Percentiles rank a stretch among this genome's conserved stretches.
Evolutionary conservation across 2,329 filamentous ascomycete species (phyloP).

Genomic region (Diaporthe nobilis): DNA sequence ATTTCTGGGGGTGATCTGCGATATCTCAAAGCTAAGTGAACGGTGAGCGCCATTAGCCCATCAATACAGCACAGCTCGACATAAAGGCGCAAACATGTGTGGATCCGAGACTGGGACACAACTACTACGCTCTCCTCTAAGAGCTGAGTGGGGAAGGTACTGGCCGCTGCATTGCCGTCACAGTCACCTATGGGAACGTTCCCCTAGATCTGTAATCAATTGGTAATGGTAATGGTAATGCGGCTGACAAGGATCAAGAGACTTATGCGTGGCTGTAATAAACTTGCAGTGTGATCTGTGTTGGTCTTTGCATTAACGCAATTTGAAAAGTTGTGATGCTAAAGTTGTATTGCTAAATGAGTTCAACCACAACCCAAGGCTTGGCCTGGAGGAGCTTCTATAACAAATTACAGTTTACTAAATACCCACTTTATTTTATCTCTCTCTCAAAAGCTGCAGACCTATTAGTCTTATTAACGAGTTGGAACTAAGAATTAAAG

Average conservation of each 20-base stretch:
- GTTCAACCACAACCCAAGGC: too few relatives aligned
- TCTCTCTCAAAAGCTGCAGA: neutral
- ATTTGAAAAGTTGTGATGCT: neutral
- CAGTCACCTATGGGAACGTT: neutral
- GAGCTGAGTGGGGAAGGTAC: neutral
- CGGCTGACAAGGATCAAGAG: neutral
- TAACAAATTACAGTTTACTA: too few relatives aligned
- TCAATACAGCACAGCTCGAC: neutral
- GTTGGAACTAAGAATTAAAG: too few relatives aligned
- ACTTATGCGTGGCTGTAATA: neutral
- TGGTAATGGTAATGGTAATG: neutral
- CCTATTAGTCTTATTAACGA: neutral
- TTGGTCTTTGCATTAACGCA: neutral
- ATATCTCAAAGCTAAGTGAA: conserved; percentile 6
- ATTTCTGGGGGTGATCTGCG: conserved; percentile 3
- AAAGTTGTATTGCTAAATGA: too few relatives aligned
- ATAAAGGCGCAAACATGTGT: neutral
- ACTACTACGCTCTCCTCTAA: too few relatives aligned
- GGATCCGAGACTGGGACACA: neutral
- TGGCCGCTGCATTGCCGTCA: neutral
- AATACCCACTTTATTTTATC: too few relatives aligned
- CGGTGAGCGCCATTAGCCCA: neutral
- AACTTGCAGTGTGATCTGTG: neutral
- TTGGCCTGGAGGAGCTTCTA: too few relatives aligned
- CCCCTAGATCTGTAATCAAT: neutral